phyloP scores from a whole-genome alignment of 768 basidiomycete genomes.

The Paxillus rubicundulus region DNA sequence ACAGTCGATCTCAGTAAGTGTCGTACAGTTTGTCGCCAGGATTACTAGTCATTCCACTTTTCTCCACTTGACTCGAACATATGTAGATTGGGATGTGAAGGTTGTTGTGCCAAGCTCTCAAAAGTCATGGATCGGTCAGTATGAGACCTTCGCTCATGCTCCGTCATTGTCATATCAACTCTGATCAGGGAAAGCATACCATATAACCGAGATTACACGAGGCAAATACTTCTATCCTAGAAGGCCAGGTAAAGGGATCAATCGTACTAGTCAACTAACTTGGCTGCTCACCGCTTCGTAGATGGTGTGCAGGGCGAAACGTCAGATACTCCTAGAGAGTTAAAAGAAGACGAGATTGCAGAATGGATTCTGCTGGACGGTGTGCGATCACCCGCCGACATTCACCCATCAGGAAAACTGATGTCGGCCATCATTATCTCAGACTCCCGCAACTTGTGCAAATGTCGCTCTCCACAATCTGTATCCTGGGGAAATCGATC shows the following conservation, averaged over 20 bases:
- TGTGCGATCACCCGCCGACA: conserved; percentile 39
- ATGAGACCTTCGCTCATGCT: not conserved
- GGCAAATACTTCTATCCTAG: conserved; percentile 79
- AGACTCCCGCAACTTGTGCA: conserved; percentile 91
- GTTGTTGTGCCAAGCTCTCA: conserved; percentile 79
- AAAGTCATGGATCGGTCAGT: conserved; percentile 84
- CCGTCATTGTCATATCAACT: not conserved
- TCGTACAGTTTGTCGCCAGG: not conserved
- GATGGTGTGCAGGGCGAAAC: conserved; percentile 69
- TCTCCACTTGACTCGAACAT: not conserved
- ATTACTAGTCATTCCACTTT: not conserved
- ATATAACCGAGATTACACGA: conserved; percentile 67
- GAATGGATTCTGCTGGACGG: conserved; percentile 94
- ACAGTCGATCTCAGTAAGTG: conserved; percentile 55
- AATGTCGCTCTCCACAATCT: conserved; percentile 91
- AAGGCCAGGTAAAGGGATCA: conserved; percentile 41
- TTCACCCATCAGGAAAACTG: conserved; percentile 5
- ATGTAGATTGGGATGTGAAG: conserved; percentile 71
- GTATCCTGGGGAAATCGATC: conserved; percentile 80
- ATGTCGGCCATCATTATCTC: conserved; percentile 5
- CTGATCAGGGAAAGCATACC: conserved; percentile 69
- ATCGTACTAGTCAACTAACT: not conserved
- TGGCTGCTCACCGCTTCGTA: conserved; percentile 2
- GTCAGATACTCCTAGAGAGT: conserved; percentile 55
- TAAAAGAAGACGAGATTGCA: conserved; percentile 72